Base-by-base conservation (phyloP, 257 asterid species). In the Lycium barbarum region DNA sequence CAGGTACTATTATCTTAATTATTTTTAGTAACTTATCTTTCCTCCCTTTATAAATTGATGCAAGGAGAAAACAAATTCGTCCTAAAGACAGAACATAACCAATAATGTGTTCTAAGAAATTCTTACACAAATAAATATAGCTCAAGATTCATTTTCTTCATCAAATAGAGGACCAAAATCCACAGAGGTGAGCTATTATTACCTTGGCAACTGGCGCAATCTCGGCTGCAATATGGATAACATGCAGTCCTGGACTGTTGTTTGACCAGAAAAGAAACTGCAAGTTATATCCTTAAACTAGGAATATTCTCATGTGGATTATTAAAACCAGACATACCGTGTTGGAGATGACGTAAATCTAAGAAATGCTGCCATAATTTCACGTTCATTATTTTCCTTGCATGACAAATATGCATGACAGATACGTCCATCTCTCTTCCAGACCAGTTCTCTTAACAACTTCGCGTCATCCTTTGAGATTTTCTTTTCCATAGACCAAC, bases 201-300 rank as follows among this genome's bases (percentile, higher is more conserved):
- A 96, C 99, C 99, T 96, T 96, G 26, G 99, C 99, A 84, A 95
- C 98, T 72, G 99, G 99, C 40, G 99, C 99, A 98, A 96, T 92
- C 94, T 96, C 99, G 83, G 97, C 99, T 76, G 99, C 98, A 79
- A 96, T 93, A 87, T 96, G 98, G 88, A 96, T 89, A 87, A 96
- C 89, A 87, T 95, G 97, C 84, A 96, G 91, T 91, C 93, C 93
- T 87, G 89, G 89, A 88, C 98, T 95, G 82, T 82, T 88, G 82
- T 85, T 83, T 83, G 84, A 89, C 20, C 88, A 85, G 72, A 86
- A 80, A 61, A 15, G 68, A 73, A 82, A 36, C 55, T 74, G 65
- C 35, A 82, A 85, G 88, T 91, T 81, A 93, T 86, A 84, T 73
- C 80, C 84, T 53, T 9, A 51, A 17, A 74, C 62, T 63, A 76